Conservation (phyloP, 2,329 filamentous ascomycete species). For the Aspergillus glaucus region DNA sequence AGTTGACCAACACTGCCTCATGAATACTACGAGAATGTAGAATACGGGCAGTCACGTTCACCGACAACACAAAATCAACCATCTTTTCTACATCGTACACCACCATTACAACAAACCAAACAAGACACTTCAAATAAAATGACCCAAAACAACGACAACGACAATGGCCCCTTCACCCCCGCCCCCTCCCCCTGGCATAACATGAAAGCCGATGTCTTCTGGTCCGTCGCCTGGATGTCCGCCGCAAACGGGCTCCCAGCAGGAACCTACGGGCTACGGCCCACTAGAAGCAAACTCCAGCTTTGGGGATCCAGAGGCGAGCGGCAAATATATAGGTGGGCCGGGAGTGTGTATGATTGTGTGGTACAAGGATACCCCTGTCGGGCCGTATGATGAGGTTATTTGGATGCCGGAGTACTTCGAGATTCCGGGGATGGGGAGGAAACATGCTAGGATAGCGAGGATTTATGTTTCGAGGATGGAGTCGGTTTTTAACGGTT, state of each 20-base stretch:
- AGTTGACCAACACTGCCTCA: too few relatives aligned
- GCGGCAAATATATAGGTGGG: not conserved
- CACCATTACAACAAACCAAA: too few relatives aligned
- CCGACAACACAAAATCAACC: too few relatives aligned
- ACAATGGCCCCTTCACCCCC: not conserved
- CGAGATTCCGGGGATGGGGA: not conserved
- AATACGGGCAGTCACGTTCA: too few relatives aligned
- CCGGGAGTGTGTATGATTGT: not conserved
- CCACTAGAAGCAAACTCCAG: not conserved
- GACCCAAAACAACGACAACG: not conserved
- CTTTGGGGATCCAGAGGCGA: not conserved
- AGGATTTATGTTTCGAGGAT: not conserved
- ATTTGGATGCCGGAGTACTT: not conserved
- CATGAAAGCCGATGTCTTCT: not conserved
- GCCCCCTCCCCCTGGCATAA: not conserved
- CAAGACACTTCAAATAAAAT: not conserved
- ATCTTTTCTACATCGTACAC: too few relatives aligned
- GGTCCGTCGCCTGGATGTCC: not conserved
- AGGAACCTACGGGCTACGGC: not conserved
- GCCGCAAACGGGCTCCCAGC: not conserved
- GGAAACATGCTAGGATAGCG: not conserved
- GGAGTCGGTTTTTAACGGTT: not conserved
- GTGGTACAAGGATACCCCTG: not conserved
- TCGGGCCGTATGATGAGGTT: conserved; percentile 1
- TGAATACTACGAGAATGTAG: too few relatives aligned